phyloP scores from a whole-genome alignment of 305 asterid genomes.

The Rubia balearica region DNA sequence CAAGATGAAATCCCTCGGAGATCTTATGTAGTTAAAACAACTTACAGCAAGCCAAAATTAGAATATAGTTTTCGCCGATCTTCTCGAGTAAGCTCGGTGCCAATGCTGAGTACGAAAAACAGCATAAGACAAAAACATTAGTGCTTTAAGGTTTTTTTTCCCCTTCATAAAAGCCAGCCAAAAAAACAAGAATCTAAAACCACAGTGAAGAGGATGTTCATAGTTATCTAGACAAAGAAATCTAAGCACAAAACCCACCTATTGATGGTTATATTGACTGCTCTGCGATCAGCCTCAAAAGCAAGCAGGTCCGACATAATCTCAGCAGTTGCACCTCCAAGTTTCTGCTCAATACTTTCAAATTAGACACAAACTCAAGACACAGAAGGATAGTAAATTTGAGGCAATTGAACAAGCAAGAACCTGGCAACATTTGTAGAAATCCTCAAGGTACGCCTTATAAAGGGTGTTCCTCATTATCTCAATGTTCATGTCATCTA shows the following conservation, averaged over 20 bases:
- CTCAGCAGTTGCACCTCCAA: slow-evolving; percentile 94
- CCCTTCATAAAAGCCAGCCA: background rate
- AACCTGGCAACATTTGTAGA: slow-evolving; percentile 89
- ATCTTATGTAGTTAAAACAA: slow-evolving; percentile 11
- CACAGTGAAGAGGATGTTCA: background rate
- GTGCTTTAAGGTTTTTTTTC: background rate
- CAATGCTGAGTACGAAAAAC: slow-evolving; percentile 55
- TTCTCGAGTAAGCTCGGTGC: slow-evolving; percentile 89
- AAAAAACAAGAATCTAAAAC: background rate
- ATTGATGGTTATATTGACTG: slow-evolving; percentile 93
- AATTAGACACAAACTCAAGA: slow-evolving; percentile 15
- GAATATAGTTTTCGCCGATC: slow-evolving; percentile 79
- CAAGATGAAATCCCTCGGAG: background rate
- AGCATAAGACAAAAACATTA: background rate
- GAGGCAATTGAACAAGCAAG: slow-evolving; percentile 1
- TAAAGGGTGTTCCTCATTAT: slow-evolving; percentile 74
- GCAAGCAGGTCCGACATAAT: slow-evolving; percentile 92
- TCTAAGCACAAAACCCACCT: slow-evolving; percentile 35
- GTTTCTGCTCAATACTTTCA: slow-evolving; percentile 41
- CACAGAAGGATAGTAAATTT: slow-evolving; percentile 8
- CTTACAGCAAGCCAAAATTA: slow-evolving; percentile 84
- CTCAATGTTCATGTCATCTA: slow-evolving; percentile 67
- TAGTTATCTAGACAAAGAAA: background rate
- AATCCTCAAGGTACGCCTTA: slow-evolving; percentile 98
- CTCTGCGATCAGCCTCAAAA: slow-evolving; percentile 97